phyloP scores from a whole-genome alignment of 768 basidiomycete genomes.

The Boletus rex-veris region DNA sequence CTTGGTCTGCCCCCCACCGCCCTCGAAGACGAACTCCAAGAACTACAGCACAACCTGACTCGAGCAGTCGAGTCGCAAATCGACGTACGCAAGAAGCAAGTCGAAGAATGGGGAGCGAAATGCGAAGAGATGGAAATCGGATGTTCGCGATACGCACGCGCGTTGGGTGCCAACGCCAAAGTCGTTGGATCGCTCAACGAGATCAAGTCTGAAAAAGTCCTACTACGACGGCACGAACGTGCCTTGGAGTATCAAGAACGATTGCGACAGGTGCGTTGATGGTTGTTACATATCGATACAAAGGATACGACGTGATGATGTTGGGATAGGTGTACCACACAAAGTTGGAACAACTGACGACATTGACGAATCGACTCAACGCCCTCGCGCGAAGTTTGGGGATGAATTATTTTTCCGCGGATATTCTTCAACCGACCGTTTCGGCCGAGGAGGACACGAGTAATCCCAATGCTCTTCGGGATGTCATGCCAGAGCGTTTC shows the following conservation, averaged over 20 bases:
- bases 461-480: constrained; percentile 44
- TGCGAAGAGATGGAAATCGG: constrained; percentile 60
- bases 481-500: constrained; percentile 81
- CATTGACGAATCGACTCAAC: constrained; percentile 63
- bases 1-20: constrained; percentile 79
- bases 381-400: constrained; percentile 60
- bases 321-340: constrained; percentile 61
- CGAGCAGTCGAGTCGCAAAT: constrained; percentile 75
- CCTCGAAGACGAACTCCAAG: constrained; percentile 74
- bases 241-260: constrained; percentile 74
- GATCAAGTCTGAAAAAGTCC: constrained; percentile 63
- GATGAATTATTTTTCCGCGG: constrained; percentile 51
- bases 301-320: constrained; percentile 19
- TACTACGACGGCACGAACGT: constrained; percentile 70
- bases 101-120: constrained; percentile 66
- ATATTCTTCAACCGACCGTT: constrained; percentile 48
- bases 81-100: constrained; percentile 64
- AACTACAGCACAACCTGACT: constrained; percentile 71
- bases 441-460: constrained; percentile 41
- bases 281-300: not conserved
- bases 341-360: constrained; percentile 70
- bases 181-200: constrained; percentile 62
- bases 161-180: constrained; percentile 71
- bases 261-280: constrained; percentile 62
- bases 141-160: constrained; percentile 62